Conservation (phyloP, 1,139 yeast species). For the Candida frijolesensis region DNA sequence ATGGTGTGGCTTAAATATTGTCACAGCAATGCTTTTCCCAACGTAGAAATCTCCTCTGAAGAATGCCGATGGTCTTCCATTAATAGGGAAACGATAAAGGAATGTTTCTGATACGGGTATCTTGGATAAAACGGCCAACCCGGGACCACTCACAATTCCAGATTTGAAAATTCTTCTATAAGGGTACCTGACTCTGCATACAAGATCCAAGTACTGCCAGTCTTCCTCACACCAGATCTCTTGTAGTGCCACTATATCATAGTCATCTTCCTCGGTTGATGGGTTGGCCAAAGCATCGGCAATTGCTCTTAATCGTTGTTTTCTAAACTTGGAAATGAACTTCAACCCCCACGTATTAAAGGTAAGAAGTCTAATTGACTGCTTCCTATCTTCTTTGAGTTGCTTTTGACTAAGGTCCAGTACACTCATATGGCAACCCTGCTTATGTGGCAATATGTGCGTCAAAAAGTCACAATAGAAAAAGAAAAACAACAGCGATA, state of each 20-base stretch:
- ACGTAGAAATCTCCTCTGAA: slow-evolving; percentile 97
- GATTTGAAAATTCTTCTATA: slow-evolving; percentile 71
- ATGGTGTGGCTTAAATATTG: slow-evolving; percentile 57
- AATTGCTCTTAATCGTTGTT: slow-evolving; percentile 68
- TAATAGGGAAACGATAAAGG: slow-evolving; percentile 82
- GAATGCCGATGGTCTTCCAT: slow-evolving; percentile 93
- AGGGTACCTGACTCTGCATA: slow-evolving; percentile 55
- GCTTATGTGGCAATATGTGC: slow-evolving; percentile 1
- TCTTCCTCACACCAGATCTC: slow-evolving; percentile 92
- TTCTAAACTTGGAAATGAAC: slow-evolving; percentile 70
- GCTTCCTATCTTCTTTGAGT: slow-evolving; percentile 5
- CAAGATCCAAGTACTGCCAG: slow-evolving; percentile 62
- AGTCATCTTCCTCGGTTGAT: slow-evolving; percentile 42
- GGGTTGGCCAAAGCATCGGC: slow-evolving; percentile 62
- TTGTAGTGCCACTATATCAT: slow-evolving; percentile 87
- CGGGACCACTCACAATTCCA: slow-evolving; percentile 93
- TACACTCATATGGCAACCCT: slow-evolving; percentile 4
- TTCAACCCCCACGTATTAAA: slow-evolving; percentile 91
- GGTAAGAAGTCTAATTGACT: slow-evolving; percentile 53
- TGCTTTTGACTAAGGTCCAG: slow-evolving; percentile 3
- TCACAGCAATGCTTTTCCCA: slow-evolving; percentile 86
- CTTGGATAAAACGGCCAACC: slow-evolving; percentile 80
- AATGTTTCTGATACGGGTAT: slow-evolving; percentile 81
- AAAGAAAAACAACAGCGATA: not conserved
- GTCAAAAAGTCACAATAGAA: not conserved